Evolutionary conservation across 495 filamentous ascomycete genomes (phyloP).

Genomic region (Xeromyces bisporus): DNA sequence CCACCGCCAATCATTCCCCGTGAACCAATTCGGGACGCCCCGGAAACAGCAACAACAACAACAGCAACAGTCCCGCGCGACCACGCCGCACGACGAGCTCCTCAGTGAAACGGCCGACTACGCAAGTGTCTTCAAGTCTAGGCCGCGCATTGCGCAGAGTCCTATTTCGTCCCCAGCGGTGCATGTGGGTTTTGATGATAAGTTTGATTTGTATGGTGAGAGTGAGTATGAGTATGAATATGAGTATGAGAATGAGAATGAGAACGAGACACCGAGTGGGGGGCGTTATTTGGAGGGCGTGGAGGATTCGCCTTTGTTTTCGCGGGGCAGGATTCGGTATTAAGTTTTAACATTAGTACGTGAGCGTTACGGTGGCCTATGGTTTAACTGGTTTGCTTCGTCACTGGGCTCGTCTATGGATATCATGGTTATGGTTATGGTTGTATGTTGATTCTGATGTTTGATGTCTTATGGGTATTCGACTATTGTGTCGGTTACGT

Average conservation of each 20-base stretch:
- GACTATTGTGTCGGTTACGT: no score
- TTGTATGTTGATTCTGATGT: no score
- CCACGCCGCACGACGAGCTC: constrained; percentile 40
- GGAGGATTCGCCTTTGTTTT: no score
- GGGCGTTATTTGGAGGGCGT: no score
- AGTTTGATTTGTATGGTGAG: constrained; percentile 16
- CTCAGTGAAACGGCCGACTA: constrained; percentile 59
- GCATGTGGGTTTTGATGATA: constrained; percentile 19
- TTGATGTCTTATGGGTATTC: no score
- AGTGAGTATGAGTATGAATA: neutral
- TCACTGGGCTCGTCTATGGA: no score
- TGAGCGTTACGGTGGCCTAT: no score
- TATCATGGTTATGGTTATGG: no score
- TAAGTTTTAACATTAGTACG: no score
- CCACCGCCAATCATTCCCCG: constrained; percentile 38
- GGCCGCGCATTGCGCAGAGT: constrained; percentile 63
- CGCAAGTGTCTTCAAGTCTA: constrained; percentile 69
- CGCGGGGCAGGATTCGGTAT: no score
- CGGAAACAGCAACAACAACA: constrained; percentile 13
- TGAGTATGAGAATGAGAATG: neutral
- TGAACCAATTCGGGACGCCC: constrained; percentile 46
- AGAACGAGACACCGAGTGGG: no score
- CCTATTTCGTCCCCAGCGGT: constrained; percentile 45
- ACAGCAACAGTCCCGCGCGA: constrained; percentile 14
- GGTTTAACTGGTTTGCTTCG: no score